These are phyloP conservation scores for Rhynchospora tenuis DNA, from an alignment of 176 grass and related monocot genomes.

Conservation along the genomic window DNA sequence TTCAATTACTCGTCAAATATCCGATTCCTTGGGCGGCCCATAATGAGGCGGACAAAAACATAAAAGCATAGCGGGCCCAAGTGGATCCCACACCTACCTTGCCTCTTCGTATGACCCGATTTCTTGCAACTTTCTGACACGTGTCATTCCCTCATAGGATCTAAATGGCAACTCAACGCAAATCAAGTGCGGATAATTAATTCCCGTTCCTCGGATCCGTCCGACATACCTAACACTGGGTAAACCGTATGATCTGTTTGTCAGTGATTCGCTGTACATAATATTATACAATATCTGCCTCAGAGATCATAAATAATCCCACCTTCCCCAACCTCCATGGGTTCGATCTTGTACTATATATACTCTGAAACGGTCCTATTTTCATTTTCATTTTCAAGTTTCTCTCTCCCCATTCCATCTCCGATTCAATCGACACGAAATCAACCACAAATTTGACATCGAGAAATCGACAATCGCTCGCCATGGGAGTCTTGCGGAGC, in stretches of 20 bases:
- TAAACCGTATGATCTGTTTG: not conserved
- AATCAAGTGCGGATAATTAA: not conserved
- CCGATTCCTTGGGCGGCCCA: too few species aligned
- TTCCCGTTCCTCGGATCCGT: not conserved
- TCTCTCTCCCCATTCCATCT: not conserved
- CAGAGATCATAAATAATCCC: not conserved
- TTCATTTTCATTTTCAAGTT: conserved; percentile 14
- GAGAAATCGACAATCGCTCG: not conserved
- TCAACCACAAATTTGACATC: not conserved
- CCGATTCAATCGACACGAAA: not conserved
- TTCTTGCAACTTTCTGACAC: not conserved
- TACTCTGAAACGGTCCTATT: not conserved
- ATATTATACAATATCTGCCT: not conserved
- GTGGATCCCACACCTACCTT: not conserved
- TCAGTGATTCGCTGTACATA: not conserved
- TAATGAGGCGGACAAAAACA: not conserved
- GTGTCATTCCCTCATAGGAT: not conserved
- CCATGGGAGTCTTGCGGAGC: conserved; percentile 80
- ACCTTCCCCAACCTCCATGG: not conserved
- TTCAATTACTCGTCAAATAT: too few species aligned
- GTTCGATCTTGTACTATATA: not conserved
- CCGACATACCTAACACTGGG: not conserved
- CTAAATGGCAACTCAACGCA: not conserved
- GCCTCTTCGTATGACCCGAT: not conserved
- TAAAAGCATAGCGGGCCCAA: not conserved